Percentiles rank a stretch among this genome's conserved stretches.
Conservation (phyloP, 2,329 filamentous ascomycete species). For the Xylariaceae sp. region DNA sequence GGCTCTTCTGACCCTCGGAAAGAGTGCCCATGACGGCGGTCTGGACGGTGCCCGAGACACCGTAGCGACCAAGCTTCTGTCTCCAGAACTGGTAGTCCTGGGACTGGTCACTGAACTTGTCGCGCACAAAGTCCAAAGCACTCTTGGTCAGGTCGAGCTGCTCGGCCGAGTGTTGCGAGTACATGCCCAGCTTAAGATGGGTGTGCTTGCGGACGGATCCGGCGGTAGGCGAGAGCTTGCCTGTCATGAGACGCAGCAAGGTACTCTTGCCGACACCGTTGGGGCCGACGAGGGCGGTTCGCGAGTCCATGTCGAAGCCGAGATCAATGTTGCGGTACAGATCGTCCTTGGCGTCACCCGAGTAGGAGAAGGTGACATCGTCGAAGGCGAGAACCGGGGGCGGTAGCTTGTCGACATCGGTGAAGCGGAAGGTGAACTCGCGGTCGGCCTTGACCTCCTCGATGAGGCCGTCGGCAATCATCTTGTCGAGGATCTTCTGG, state of each 20-base stretch:
- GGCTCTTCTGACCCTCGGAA: conserved; percentile 95
- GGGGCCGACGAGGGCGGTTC: conserved; percentile 92
- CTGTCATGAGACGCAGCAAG: conserved; percentile 92
- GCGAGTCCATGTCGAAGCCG: conserved; percentile 99
- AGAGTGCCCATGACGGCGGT: conserved; percentile 97
- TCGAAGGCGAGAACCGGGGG: conserved; percentile 96
- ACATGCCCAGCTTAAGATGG: conserved; percentile 96
- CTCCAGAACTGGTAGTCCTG: conserved; percentile 99
- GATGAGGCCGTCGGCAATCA: conserved; percentile 99
- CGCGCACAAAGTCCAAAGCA: conserved; percentile 92
- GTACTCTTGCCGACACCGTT: conserved; percentile 99
- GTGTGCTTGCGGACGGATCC: conserved; percentile 89
- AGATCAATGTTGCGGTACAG: conserved; percentile 96
- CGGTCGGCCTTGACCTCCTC: conserved; percentile 81
- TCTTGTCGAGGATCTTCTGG: conserved; percentile 99
- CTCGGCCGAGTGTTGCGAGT: conserved; percentile 97
- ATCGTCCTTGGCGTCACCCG: conserved; percentile 82
- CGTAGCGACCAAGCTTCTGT: conserved; percentile 93
- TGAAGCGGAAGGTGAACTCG: conserved; percentile 97
- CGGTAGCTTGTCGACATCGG: conserved; percentile 98
- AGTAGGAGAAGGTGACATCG: conserved; percentile 97
- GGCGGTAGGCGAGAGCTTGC: conserved; percentile 80
- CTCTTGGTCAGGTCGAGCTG: conserved; percentile 98
- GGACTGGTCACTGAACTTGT: conserved; percentile 84
- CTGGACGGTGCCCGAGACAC: conserved; percentile 88